Conservation (phyloP, 2,329 filamentous ascomycete species). For the Gnomoniopsis sp. region DNA sequence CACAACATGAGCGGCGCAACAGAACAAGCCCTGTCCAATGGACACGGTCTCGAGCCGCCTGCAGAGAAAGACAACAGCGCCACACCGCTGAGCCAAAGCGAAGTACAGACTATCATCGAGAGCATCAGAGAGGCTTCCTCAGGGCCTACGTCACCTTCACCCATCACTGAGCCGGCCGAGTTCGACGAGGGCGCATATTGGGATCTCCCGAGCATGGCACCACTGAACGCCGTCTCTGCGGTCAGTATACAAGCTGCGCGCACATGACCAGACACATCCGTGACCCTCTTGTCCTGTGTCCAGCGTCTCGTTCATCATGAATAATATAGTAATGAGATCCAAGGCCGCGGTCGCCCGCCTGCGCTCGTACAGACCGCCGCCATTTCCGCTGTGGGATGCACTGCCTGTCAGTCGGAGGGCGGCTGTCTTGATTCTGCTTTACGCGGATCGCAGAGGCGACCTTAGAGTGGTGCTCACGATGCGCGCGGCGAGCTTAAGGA, state of each 20-base stretch:
- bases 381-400: constrained; percentile 59
- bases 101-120: constrained; percentile 21
- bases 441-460: constrained; percentile 78
- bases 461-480: constrained; percentile 69
- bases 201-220: constrained; percentile 55
- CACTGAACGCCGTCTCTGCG: constrained; percentile 50
- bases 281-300: neutral
- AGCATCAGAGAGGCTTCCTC: constrained; percentile 20
- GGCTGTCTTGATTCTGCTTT: constrained; percentile 83
- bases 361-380: constrained; percentile 57
- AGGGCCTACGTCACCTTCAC: constrained; percentile 5
- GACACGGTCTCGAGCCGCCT: neutral
- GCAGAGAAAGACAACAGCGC: constrained; percentile 2
- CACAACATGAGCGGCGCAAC: constrained; percentile 6
- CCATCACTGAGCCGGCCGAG: constrained; percentile 3
- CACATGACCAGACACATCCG: neutral
- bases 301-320: constrained; percentile 1
- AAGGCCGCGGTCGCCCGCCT: constrained; percentile 60
- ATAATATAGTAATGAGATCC: constrained; percentile 25
- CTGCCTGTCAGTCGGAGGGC: constrained; percentile 67
- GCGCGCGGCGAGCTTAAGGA: constrained; percentile 60
- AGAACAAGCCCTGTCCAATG: constrained; percentile 4
- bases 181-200: constrained; percentile 48
- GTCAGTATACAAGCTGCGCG: constrained; percentile 37
- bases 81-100: constrained; percentile 12